phyloP scores from a whole-genome alignment of 202 grass and related monocot species.

The Sporobolus alterniflorus region DNA sequence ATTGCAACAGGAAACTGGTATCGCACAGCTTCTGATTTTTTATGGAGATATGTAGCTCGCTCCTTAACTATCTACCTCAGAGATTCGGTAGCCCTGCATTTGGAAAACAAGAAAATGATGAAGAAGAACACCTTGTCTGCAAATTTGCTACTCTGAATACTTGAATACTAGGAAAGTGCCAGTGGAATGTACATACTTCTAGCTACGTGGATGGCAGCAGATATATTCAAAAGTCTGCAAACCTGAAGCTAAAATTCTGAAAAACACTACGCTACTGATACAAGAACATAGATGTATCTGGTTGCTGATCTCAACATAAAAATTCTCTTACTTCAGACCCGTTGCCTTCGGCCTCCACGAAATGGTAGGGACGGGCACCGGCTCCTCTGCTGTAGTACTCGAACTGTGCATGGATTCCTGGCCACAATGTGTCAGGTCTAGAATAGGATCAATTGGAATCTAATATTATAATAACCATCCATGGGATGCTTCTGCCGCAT shows the following conservation, averaged over 20 bases:
- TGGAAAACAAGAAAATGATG: background rate
- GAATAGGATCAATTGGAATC: constrained; percentile 38
- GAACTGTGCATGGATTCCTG: constrained; percentile 27
- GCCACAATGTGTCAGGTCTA: constrained; percentile 55
- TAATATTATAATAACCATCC: background rate
- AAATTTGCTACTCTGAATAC: background rate
- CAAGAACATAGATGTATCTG: background rate
- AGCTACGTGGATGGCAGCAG: background rate
- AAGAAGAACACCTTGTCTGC: background rate
- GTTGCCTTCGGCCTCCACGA: constrained; percentile 1
- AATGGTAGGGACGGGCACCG: background rate
- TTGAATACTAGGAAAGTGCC: background rate
- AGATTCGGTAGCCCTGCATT: background rate
- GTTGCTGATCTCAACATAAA: constrained; percentile 7
- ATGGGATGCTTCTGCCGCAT: constrained; percentile 4
- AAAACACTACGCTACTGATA: background rate
- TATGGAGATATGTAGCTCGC: background rate
- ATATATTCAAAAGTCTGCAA: background rate
- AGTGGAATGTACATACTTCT: background rate
- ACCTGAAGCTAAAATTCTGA: background rate
- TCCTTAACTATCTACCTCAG: background rate
- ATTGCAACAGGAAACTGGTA: constrained; percentile 26
- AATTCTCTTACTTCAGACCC: constrained; percentile 3
- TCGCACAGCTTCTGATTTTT: background rate
- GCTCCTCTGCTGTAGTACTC: background rate